These are phyloP conservation scores for Wickerhamiella shivajii DNA, from an alignment of 805 yeast species.

Conservation along the genomic window DNA sequence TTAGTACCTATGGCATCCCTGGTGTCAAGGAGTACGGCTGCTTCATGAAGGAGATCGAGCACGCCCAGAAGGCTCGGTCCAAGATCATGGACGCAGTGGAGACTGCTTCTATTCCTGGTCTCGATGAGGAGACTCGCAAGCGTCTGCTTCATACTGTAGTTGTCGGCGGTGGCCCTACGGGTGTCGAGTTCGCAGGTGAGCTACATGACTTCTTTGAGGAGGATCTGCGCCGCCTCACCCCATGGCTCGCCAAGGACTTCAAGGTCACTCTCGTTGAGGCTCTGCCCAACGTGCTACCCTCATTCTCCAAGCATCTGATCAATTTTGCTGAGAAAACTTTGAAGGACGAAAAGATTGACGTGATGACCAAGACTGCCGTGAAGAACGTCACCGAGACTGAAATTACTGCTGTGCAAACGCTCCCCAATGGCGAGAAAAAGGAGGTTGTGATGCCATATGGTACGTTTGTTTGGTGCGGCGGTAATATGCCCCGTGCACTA, in stretches of 20 bases:
- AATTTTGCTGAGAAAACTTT: slow-evolving; percentile 70
- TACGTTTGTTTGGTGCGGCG: slow-evolving; percentile 93
- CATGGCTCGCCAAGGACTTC: slow-evolving; percentile 68
- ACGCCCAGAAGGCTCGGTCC: slow-evolving; percentile 70
- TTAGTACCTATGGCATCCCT: slow-evolving; percentile 87
- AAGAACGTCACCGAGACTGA: slow-evolving; percentile 61
- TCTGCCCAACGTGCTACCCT: slow-evolving; percentile 65
- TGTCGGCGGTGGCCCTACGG: slow-evolving; percentile 98
- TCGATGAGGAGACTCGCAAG: slow-evolving; percentile 60
- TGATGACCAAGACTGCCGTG: slow-evolving; percentile 76
- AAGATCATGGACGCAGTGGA: slow-evolving; percentile 78
- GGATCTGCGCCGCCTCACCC: slow-evolving; percentile 80
- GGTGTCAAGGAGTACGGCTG: slow-evolving; percentile 80
- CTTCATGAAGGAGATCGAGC: slow-evolving; percentile 79
- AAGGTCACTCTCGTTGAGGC: slow-evolving; percentile 82
- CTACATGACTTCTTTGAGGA: slow-evolving; percentile 87
- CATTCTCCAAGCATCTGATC: slow-evolving; percentile 30
- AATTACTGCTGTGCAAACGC: slow-evolving; percentile 56
- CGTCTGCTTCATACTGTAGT: slow-evolving; percentile 78
- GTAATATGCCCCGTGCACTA: slow-evolving; percentile 78
- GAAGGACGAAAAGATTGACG: slow-evolving; percentile 49
- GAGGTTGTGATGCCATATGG: slow-evolving; percentile 69
- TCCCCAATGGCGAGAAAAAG: slow-evolving; percentile 51
- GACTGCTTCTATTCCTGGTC: slow-evolving; percentile 64
- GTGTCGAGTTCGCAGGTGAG: slow-evolving; percentile 96